Evolutionary conservation across 2,329 filamentous ascomycete species (phyloP).

Genomic region (Neurospora crassa): DNA sequence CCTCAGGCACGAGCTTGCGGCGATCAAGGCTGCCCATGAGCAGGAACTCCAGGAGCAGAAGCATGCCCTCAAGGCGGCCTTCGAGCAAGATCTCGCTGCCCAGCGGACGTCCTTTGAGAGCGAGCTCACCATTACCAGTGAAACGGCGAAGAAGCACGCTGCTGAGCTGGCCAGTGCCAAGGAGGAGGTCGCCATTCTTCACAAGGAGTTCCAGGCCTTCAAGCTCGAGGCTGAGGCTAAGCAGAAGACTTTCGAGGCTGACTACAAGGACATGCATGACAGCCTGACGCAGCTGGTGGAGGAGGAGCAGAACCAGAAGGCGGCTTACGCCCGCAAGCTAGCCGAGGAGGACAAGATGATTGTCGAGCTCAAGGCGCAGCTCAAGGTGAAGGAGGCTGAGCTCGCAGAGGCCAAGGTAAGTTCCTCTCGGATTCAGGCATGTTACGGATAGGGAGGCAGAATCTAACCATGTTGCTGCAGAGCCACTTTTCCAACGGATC

Average conservation of each 20-base stretch:
- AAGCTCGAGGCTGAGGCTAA: conserved; percentile 41
- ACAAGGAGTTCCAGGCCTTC: conserved; percentile 45
- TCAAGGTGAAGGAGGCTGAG: conserved; percentile 56
- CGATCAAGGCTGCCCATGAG: conserved; percentile 37
- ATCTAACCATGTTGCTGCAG: conserved; percentile 40
- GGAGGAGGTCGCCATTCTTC: conserved; percentile 37
- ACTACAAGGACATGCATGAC: conserved; percentile 55
- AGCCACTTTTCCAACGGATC: conserved; percentile 39
- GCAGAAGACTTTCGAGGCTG: conserved; percentile 45
- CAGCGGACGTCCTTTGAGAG: conserved; percentile 27
- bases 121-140: conserved; percentile 23
- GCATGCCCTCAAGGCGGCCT: conserved; percentile 25
- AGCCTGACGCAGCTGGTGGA: conserved; percentile 51
- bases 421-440: neutral
- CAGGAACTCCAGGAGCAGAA: conserved; percentile 29
- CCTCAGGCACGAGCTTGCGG: conserved; percentile 39
- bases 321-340: conserved; percentile 20
- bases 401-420: conserved; percentile 51
- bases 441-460: conserved; percentile 1
- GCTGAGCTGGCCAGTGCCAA: conserved; percentile 27
- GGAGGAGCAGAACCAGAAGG: conserved; percentile 42
- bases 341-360: conserved; percentile 38
- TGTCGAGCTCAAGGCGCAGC: conserved; percentile 41
- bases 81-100: conserved; percentile 23
- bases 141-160: conserved; percentile 27